Conservation (phyloP, 345 rosid species). For the Eucalyptus viminalis region DNA sequence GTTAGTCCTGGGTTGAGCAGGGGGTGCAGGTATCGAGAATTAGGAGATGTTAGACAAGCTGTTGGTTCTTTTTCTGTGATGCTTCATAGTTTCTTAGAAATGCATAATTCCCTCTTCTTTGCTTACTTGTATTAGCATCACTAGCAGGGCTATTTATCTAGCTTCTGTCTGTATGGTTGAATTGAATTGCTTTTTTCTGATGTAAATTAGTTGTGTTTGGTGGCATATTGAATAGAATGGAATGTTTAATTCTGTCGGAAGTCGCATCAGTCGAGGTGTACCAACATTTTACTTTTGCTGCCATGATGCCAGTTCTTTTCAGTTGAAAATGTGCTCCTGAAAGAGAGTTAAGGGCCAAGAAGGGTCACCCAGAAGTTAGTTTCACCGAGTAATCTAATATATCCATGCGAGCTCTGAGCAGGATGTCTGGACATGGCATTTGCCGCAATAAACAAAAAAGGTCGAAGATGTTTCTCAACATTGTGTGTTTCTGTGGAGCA, state of each 20-base stretch:
- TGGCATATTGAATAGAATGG: background rate
- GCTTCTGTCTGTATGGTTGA: background rate
- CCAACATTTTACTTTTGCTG: background rate
- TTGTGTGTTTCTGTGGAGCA: background rate
- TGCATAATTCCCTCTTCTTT: background rate
- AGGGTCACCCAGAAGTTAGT: background rate
- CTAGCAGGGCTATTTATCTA: background rate
- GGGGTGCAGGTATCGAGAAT: background rate
- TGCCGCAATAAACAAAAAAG: background rate
- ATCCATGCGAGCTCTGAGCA: background rate
- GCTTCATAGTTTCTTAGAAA: background rate
- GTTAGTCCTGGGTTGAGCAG: background rate
- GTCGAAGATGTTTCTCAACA: background rate
- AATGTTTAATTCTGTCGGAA: background rate
- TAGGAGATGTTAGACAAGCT: background rate
- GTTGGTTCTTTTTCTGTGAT: background rate
- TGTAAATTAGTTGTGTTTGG: background rate
- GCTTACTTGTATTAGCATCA: background rate
- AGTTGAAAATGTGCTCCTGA: background rate
- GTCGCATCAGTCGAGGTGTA: background rate
- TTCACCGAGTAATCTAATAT: background rate
- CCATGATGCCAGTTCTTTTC: background rate
- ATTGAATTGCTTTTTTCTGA: background rate
- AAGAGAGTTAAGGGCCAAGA: background rate
- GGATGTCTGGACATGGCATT: background rate